Evolutionary conservation across 441 rosid genomes (phyloP), one percentile per base, ranked within the genome.

Genomic region (Erodium texanum): DNA sequence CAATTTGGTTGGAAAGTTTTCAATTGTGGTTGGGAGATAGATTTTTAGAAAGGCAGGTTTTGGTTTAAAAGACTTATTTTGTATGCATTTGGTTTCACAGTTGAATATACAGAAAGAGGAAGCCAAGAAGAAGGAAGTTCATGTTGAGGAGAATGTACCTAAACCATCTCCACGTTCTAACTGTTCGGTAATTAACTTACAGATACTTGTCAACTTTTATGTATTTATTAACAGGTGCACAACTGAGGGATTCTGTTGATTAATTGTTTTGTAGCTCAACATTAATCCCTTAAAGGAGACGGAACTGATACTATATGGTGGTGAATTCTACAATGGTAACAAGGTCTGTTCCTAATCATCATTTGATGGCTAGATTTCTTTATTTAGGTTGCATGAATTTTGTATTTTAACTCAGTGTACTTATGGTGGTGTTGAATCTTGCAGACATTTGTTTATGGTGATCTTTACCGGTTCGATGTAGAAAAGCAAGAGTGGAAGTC

Each of bases 71-170:
- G n/a, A n/a, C n/a, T 48, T 15, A 22, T 8, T 58, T 58, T 9
- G 1, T 11, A 20, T 58, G 27, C 5, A 20, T 14, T 66, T 63
- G 18, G 19, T 41, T 68, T 69, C 58, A 9, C 83, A 93, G 98
- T 73, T 85, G 73, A 87, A 78, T 71, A 90, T 90, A 66, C 93
- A 91, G 71, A 93, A 85, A 66, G 96, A 89, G 68, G 96, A 93
- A 70, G 96, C 99, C 20, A 90, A 89, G 90, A 93, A 93, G 90
- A 88, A 86, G 83, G 96, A 93, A 68, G 93, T 93, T 7, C 95
- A 81, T 36, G 80, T 91, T 16, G 99, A 93, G 73, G 97, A 91
- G 32, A 93, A 89, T 74, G 96, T 89, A 3, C 82, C 89, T 7
- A 88, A 93, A 38, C 96, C 97, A 15, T 91, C 97, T 72, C 95